Percentiles rank a stretch among this genome's conserved stretches.
Conservation (phyloP, 1,284 basidiomycete species). For the Paramarasmius palmivorus region DNA sequence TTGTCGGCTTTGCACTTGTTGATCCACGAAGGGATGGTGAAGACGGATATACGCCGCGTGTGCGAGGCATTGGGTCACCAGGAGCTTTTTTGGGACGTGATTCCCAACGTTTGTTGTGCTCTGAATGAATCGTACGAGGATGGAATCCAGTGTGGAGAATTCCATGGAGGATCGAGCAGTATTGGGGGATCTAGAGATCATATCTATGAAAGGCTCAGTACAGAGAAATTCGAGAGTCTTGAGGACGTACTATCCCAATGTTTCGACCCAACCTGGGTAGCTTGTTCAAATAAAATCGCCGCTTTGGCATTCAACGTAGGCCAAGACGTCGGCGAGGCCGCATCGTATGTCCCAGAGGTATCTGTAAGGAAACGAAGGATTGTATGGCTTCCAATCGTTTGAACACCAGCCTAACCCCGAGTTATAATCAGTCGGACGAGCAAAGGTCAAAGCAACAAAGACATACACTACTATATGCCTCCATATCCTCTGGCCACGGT, state of each 20-base stretch:
- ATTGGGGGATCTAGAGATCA: background rate
- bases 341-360: background rate
- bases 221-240: background rate
- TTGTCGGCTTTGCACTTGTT: background rate
- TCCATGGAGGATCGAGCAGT: background rate
- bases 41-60: background rate
- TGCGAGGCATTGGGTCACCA: background rate
- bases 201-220: background rate
- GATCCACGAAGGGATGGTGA: background rate
- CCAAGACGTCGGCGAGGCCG: background rate
- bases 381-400: background rate
- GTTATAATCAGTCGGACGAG: background rate
- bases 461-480: background rate
- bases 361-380: conserved; percentile 3
- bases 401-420: background rate
- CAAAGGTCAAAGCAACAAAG: background rate
- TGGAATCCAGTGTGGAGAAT: background rate
- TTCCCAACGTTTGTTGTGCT: background rate
- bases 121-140: background rate
- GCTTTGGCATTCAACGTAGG: conserved; percentile 6
- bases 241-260: background rate
- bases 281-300: conserved; percentile 4
- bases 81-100: background rate
- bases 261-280: background rate
- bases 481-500: conserved; percentile 31